Evolutionary conservation across 768 basidiomycete species (phyloP), one percentile per base, ranked within the genome.

Genomic region (Pholiota microspora): DNA sequence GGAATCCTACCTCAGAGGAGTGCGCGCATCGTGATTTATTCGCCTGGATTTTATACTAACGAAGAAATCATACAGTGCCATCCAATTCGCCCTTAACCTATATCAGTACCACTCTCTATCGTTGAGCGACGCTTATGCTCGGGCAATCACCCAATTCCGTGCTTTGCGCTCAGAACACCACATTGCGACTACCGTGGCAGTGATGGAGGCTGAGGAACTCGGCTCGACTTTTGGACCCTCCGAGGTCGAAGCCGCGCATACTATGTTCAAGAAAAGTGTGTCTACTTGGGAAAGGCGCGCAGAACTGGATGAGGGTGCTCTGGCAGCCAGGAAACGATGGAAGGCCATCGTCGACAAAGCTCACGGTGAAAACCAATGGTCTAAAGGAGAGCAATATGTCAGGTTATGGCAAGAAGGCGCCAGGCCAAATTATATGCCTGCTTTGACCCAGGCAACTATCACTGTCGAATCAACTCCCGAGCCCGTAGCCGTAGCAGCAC

Each of bases 1-100:
- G 80, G 40, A 92, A 92, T 65, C 95, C 96, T 7, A 79, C 79
- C 9, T 79, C 92, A 4, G 96, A 98, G 77, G 93, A 98, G 96
- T 98, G 68, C 68, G 92, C 77, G 7, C 28, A 6, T 52, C 18
- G 38, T 25, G 15, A 5, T 7, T 38, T 42, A 27, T 54, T 7
- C 28, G 27, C 38, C 9, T 40, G 48, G 42, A 45, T 25, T 46
- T 34, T 28, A 40, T 68, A 29, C 50, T 54, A 51, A 48, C 60
- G 40, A 29, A 25, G 35, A 27, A 56, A 53, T 53, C 51, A 32
- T 57, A 23, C 48, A 99, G 97, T 67, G 83, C 82, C 23, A 79
- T 98, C 52, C 80, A 78, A 46, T 98, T 89, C 69, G 78, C 88
- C n/a, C 71, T 89, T 35, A 92, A 88, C 67, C 77, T 98, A 12